Evolutionary conservation across 2,329 filamentous ascomycete species (phyloP).

Genomic region (Ophiocordyceps robertsii): DNA sequence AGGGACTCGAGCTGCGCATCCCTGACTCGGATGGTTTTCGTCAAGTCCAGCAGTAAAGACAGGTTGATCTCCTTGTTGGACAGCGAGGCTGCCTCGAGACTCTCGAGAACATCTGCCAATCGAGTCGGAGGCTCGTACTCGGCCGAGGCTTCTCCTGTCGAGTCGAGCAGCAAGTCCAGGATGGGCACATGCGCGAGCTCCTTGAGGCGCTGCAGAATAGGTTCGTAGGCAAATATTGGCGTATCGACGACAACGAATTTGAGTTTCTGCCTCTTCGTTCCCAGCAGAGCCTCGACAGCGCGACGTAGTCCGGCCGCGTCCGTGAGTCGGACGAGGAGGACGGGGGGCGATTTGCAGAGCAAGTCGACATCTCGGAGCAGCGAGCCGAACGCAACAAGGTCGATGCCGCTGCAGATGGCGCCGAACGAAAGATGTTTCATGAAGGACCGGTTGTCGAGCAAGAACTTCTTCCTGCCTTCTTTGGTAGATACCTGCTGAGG

Average conservation of each 20-base stretch:
- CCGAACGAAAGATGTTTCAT: slow-evolving; percentile 49
- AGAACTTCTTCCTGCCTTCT: slow-evolving; percentile 24
- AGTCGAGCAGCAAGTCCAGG: slow-evolving; percentile 33
- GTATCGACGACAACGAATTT: slow-evolving; percentile 49
- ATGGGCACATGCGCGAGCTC: slow-evolving; percentile 41
- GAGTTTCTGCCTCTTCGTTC: slow-evolving; percentile 9
- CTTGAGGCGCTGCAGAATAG: slow-evolving; percentile 47
- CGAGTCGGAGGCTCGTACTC: slow-evolving; percentile 3
- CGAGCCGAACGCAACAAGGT: slow-evolving; percentile 46
- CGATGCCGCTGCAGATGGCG: slow-evolving; percentile 36
- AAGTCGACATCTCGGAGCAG: slow-evolving; percentile 36
- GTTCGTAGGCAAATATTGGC: slow-evolving; percentile 55
- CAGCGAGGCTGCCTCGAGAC: neutral
- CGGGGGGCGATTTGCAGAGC: slow-evolving; percentile 28
- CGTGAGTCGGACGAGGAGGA: slow-evolving; percentile 37
- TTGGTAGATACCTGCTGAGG: neutral
- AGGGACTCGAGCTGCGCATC: slow-evolving; percentile 43
- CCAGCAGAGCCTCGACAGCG: slow-evolving; percentile 29
- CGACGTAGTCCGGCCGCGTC: slow-evolving; percentile 30
- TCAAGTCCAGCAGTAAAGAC: slow-evolving; percentile 7
- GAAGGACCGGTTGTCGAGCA: slow-evolving; percentile 33
- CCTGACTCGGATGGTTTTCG: slow-evolving; percentile 10
- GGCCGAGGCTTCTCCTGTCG: slow-evolving; percentile 1
- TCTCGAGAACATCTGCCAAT: slow-evolving; percentile 1
- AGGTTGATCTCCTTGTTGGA: slow-evolving; percentile 1